Percentiles rank a stretch among this genome's conserved stretches.
phyloP scores from a whole-genome alignment of 129 eudicot genomes.

The Rutidosis leptorrhynchoides region DNA sequence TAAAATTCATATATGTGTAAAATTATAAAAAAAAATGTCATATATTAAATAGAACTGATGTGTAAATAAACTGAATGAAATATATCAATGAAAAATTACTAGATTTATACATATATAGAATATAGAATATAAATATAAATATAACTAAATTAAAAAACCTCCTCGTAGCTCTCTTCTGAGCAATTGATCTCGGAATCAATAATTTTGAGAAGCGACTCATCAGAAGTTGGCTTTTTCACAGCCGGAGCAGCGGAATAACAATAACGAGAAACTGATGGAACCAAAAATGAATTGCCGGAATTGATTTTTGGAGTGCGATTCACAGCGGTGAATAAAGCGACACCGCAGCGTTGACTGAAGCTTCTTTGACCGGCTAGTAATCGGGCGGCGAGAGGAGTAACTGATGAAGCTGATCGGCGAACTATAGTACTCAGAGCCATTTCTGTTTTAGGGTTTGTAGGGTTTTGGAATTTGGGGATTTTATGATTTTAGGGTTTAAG shows the following conservation, averaged over 20 bases:
- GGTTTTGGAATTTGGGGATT: slow-evolving; percentile 22
- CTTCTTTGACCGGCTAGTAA: slow-evolving; percentile 34
- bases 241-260: slow-evolving; percentile 40
- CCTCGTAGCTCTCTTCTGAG: slow-evolving; percentile 49
- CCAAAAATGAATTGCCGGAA: slow-evolving; percentile 20
- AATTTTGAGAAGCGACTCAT: slow-evolving; percentile 50
- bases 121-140: no score
- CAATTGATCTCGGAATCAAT: slow-evolving; percentile 54
- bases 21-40: no score
- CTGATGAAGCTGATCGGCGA: slow-evolving; percentile 56
- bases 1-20: no score
- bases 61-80: no score
- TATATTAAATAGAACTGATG: no score
- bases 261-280: slow-evolving; percentile 30
- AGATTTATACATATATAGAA: neutral
- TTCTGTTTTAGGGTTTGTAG: slow-evolving; percentile 2
- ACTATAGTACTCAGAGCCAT: slow-evolving; percentile 49
- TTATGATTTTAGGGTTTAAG: slow-evolving; percentile 33
- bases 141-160: slow-evolving; percentile 30
- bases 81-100: no score
- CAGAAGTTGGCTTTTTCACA: slow-evolving; percentile 39
- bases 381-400: slow-evolving; percentile 56
- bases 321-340: slow-evolving; percentile 39
- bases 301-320: slow-evolving; percentile 28
- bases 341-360: slow-evolving; percentile 34